These are phyloP conservation scores for Microcyclospora tardicrescens DNA, from an alignment of 2,329 filamentous ascomycete genomes.

Conservation along the genomic window DNA sequence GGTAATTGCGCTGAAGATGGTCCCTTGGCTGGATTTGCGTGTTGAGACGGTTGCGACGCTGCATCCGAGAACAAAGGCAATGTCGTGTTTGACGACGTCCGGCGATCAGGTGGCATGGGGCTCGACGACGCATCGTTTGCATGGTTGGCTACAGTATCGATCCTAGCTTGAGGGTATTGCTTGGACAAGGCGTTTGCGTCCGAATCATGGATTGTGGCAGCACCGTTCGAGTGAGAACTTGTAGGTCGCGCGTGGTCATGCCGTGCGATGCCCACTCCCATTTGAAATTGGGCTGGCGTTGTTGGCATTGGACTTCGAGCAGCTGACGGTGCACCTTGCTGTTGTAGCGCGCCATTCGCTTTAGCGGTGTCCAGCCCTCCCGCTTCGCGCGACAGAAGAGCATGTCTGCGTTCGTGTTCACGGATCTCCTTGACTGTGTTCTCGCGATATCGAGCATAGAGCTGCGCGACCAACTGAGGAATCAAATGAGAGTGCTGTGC, in stretches of 20 bases:
- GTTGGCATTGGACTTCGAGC: slow-evolving; percentile 15
- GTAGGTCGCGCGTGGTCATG: no score
- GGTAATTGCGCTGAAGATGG: slow-evolving; percentile 16
- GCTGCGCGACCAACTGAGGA: slow-evolving; percentile 54
- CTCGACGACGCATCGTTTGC: slow-evolving; percentile 21
- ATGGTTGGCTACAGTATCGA: slow-evolving; percentile 26
- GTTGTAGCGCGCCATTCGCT: slow-evolving; percentile 33
- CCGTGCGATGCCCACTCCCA: no score
- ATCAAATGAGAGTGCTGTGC: slow-evolving; percentile 54
- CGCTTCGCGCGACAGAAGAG: slow-evolving; percentile 52
- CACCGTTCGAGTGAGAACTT: no score
- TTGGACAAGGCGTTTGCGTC: slow-evolving; percentile 6
- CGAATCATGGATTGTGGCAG: no score
- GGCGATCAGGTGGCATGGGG: slow-evolving; percentile 8
- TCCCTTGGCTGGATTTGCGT: slow-evolving; percentile 15
- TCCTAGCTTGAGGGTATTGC: slow-evolving; percentile 20
- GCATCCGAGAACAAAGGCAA: slow-evolving; percentile 24
- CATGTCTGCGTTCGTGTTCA: slow-evolving; percentile 58
- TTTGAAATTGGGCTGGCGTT: background rate
- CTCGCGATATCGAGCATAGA: slow-evolving; percentile 64
- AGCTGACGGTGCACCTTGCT: slow-evolving; percentile 5
- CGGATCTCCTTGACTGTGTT: slow-evolving; percentile 56
- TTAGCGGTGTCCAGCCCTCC: slow-evolving; percentile 51
- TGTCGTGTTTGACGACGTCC: slow-evolving; percentile 19
- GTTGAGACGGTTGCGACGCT: slow-evolving; percentile 21